A percentile compares a stretch with the other conserved stretches of the same genome.
Conservation (phyloP, 805 yeast species). For the Priceomyces medius region DNA sequence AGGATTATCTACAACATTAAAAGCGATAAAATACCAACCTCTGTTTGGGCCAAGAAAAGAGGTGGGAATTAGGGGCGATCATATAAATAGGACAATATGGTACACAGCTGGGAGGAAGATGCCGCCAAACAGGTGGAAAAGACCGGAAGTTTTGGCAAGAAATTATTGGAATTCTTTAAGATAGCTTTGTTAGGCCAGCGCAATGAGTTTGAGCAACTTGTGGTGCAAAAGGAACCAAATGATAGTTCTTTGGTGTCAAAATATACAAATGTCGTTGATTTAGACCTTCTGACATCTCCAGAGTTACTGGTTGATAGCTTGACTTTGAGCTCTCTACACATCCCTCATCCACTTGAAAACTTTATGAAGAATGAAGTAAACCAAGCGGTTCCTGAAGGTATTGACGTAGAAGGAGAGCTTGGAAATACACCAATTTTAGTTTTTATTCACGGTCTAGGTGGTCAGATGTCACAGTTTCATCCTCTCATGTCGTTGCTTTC, state of each 20-base stretch:
- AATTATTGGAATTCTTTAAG: constrained; percentile 26
- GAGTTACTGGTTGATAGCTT: constrained; percentile 30
- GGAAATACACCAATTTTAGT: constrained; percentile 58
- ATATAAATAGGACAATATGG: background rate
- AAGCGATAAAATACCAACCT: no score
- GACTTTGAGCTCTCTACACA: constrained; percentile 41
- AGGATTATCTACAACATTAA: no score
- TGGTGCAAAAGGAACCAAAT: constrained; percentile 46
- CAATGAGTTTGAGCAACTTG: constrained; percentile 43
- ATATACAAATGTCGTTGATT: constrained; percentile 39
- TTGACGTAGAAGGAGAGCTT: constrained; percentile 34
- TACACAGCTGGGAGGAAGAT: constrained; percentile 1
- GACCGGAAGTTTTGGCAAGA: constrained; percentile 21
- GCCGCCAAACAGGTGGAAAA: constrained; percentile 11
- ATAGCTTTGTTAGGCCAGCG: constrained; percentile 19
- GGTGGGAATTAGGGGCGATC: no score
- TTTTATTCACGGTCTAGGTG: constrained; percentile 87
- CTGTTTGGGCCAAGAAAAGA: no score
- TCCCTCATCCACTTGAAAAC: constrained; percentile 49
- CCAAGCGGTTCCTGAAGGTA: constrained; percentile 11
- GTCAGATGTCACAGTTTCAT: constrained; percentile 83
- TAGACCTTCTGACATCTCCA: constrained; percentile 27
- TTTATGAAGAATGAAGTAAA: constrained; percentile 28
- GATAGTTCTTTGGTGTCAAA: constrained; percentile 56
- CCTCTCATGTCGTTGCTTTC: constrained; percentile 62